phyloP scores from a whole-genome alignment of 345 rosid species.

The Acer campestre region DNA sequence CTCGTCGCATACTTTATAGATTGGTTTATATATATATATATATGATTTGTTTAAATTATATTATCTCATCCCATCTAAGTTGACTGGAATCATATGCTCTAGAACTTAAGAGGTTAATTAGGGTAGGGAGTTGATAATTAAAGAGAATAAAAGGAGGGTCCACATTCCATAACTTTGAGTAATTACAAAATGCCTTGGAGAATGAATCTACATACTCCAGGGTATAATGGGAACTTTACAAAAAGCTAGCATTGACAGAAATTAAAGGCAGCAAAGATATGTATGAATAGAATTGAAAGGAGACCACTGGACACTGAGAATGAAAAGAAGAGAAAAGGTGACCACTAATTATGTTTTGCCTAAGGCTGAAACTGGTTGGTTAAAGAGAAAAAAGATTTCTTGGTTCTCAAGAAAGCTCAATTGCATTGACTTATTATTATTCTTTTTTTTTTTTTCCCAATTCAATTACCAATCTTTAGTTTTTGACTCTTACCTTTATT shows the following conservation, averaged over 20 bases:
- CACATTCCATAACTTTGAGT: background rate
- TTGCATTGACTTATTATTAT: background rate
- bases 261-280: background rate
- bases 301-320: conserved; percentile 12
- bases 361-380: background rate
- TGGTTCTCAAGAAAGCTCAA: conserved; percentile 18
- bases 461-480: conserved; percentile 7
- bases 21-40: too few species aligned
- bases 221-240: conserved; percentile 6
- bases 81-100: conserved; percentile 26
- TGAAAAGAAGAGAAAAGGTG: conserved; percentile 27
- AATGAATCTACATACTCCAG: background rate
- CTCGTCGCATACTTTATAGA: too few species aligned
- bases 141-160: background rate
- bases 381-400: conserved; percentile 20
- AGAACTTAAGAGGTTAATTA: background rate
- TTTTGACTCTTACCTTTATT: conserved; percentile 6
- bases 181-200: background rate
- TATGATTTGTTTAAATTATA: too few species aligned
- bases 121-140: background rate
- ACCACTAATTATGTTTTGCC: background rate
- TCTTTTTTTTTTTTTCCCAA: too few species aligned
- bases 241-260: background rate
- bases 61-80: background rate
- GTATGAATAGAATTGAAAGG: background rate